Evolutionary conservation across 192 early-diverging fungal genomes (phyloP).

Genomic region (Coemansia sp.): DNA sequence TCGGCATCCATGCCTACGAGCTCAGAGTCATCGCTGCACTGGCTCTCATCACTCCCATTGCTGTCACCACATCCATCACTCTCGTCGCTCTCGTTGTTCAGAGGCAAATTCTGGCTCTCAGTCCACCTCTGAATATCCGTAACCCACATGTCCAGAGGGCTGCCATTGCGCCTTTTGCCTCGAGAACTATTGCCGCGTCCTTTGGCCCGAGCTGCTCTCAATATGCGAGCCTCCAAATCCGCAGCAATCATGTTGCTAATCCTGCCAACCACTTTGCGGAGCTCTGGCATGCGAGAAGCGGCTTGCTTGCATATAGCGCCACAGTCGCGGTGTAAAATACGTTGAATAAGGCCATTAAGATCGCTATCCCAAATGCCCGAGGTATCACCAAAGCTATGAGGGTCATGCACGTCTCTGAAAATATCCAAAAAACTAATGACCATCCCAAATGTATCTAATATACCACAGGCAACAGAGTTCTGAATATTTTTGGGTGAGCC

Average conservation of each 20-base stretch:
- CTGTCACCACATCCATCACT: too few relatives aligned
- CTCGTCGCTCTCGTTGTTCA: too few relatives aligned
- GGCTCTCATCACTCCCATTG: too few relatives aligned
- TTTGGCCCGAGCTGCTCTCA: neutral
- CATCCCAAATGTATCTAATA: too few relatives aligned
- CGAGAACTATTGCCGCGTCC: neutral
- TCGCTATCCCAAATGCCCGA: neutral
- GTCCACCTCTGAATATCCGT: neutral
- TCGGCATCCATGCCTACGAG: neutral
- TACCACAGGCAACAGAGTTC: too few relatives aligned
- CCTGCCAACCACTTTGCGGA: neutral
- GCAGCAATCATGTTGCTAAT: neutral
- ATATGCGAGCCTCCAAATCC: neutral
- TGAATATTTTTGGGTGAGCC: too few relatives aligned
- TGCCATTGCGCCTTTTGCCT: neutral
- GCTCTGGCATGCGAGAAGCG: neutral
- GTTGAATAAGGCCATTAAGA: neutral
- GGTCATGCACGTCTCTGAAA: too few relatives aligned
- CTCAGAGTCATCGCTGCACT: neutral
- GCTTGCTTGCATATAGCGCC: neutral
- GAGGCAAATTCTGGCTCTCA: neutral
- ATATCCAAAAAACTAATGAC: too few relatives aligned
- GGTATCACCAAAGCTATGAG: neutral
- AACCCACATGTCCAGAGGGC: neutral
- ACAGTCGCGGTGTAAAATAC: neutral